Evolutionary conservation across 2,329 filamentous ascomycete genomes (phyloP).

Genomic region (Escovopsis sp.): DNA sequence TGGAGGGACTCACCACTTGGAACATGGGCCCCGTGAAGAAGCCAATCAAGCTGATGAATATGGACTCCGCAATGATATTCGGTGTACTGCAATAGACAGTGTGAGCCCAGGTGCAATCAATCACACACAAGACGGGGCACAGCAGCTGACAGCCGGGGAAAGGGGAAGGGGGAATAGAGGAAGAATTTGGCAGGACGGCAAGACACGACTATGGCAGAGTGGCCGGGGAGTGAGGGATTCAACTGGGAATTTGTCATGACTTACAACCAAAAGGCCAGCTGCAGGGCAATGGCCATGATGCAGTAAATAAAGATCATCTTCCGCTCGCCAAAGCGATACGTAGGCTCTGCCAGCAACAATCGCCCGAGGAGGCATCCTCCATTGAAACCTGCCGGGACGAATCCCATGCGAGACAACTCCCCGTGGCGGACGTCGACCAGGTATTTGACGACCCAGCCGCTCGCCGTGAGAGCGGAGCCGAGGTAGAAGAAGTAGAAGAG

Average conservation of each 20-base stretch:
- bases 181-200: background rate
- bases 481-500: slow-evolving; percentile 51
- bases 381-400: slow-evolving; percentile 44
- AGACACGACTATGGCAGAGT: no score
- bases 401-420: slow-evolving; percentile 40
- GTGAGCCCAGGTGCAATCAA: no score
- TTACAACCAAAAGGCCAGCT: slow-evolving; percentile 45
- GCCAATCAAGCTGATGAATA: slow-evolving; percentile 37
- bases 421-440: slow-evolving; percentile 44
- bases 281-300: slow-evolving; percentile 33
- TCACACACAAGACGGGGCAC: slow-evolving; percentile 12
- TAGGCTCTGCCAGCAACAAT: slow-evolving; percentile 41
- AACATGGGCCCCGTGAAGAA: slow-evolving; percentile 45
- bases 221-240: no score
- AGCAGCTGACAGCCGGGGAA: background rate
- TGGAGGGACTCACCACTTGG: slow-evolving; percentile 27
- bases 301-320: slow-evolving; percentile 41
- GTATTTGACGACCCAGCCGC: slow-evolving; percentile 51
- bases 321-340: slow-evolving; percentile 40
- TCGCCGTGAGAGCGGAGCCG: slow-evolving; percentile 37
- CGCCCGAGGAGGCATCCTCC: slow-evolving; percentile 42
- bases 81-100: slow-evolving; percentile 7
- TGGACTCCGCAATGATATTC: slow-evolving; percentile 32
- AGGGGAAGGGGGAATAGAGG: no score
- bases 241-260: no score